A percentile compares a stretch with the other conserved stretches of the same genome.
These are phyloP conservation scores for Pyricularia grisea DNA, from an alignment of 2,329 filamentous ascomycete species.

Conservation along the genomic window DNA sequence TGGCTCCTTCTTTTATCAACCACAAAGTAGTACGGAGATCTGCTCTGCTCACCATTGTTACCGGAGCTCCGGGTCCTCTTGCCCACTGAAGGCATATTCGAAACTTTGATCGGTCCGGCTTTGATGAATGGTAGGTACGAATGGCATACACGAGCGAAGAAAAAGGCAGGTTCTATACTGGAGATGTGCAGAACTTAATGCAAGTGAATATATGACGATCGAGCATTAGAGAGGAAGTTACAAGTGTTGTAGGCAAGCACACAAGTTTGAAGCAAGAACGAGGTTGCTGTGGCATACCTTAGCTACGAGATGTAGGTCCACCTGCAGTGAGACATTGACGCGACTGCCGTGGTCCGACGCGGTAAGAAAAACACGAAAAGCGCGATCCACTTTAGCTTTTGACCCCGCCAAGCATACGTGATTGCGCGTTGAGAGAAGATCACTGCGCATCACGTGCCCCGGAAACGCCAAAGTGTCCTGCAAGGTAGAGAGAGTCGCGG, in stretches of 20 bases:
- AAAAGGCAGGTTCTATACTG: not conserved
- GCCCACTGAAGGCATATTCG: conserved; percentile 13
- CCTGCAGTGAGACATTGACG: not conserved
- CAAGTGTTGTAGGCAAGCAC: not conserved
- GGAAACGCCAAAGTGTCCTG: not conserved
- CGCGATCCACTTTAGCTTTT: not conserved
- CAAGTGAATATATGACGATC: not conserved
- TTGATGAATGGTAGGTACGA: not conserved
- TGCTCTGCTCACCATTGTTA: not conserved
- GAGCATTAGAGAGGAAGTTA: not conserved
- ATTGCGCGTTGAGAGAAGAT: not conserved
- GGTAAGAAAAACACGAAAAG: not conserved
- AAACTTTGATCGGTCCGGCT: not conserved
- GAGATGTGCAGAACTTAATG: not conserved
- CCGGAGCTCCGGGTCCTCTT: conserved; percentile 20
- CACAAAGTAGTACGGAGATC: not conserved
- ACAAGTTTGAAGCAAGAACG: not conserved
- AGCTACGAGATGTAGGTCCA: not conserved
- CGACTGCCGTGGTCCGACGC: not conserved
- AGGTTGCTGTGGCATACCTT: not conserved
- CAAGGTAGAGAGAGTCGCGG: not conserved
- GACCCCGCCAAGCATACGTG: not conserved
- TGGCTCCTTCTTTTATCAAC: not conserved
- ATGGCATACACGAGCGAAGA: not conserved
- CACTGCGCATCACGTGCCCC: not conserved